A percentile compares a stretch with the other conserved stretches of the same genome.
phyloP scores from a whole-genome alignment of 2,329 filamentous ascomycete species.

The Fusarium agapanthi region DNA sequence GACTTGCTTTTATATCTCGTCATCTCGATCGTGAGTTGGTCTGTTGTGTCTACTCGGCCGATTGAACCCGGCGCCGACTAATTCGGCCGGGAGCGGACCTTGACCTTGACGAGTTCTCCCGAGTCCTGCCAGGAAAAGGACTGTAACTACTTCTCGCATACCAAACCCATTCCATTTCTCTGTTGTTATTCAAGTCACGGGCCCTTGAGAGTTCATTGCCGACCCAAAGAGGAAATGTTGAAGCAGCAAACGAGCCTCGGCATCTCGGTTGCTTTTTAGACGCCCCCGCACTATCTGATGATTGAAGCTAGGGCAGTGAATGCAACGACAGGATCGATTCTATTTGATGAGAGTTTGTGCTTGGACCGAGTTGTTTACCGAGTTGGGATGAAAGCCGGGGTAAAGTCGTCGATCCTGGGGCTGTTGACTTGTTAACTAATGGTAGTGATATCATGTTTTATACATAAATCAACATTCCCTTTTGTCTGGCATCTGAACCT shows the following conservation, averaged over 20 bases:
- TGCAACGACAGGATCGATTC: slow-evolving; percentile 3
- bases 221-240: slow-evolving; percentile 10
- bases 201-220: neutral
- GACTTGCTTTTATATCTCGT: slow-evolving; percentile 12
- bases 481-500: neutral
- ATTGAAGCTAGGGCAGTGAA: slow-evolving; percentile 24
- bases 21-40: neutral
- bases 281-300: slow-evolving; percentile 30
- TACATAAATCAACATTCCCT: neutral
- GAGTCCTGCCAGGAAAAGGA: neutral
- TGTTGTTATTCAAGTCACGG: neutral
- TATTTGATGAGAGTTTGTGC: slow-evolving; percentile 4
- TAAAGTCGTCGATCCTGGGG: slow-evolving; percentile 5
- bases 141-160: neutral
- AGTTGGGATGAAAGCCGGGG: slow-evolving; percentile 17
- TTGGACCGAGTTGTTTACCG: slow-evolving; percentile 24
- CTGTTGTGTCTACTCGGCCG: slow-evolving; percentile 32
- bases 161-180: neutral
- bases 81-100: slow-evolving; percentile 27
- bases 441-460: slow-evolving; percentile 10
- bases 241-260: slow-evolving; percentile 26
- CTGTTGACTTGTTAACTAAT: neutral
- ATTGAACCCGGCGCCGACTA: slow-evolving; percentile 28
- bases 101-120: neutral
- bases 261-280: slow-evolving; percentile 25